phyloP scores from a whole-genome alignment of 176 grass and related monocot species.

The Cenchrus americanus region DNA sequence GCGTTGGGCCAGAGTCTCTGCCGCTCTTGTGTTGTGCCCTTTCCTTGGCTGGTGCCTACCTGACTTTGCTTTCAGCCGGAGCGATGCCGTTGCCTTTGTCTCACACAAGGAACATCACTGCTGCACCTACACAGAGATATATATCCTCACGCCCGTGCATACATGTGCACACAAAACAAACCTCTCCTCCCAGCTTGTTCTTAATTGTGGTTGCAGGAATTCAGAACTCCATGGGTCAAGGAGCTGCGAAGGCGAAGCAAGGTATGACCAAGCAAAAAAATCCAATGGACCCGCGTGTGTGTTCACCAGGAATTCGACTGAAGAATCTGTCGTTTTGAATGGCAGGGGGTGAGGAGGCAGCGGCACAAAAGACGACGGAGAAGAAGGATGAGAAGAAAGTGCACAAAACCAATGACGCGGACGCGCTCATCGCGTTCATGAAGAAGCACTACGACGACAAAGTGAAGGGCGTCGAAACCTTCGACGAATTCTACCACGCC shows the following conservation, averaged over 20 bases:
- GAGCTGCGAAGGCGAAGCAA: conserved; percentile 43
- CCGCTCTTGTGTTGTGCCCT: conserved; percentile 43
- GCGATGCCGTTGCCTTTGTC: conserved; percentile 52
- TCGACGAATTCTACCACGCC: conserved; percentile 67
- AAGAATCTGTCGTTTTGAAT: background rate
- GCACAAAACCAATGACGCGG: background rate
- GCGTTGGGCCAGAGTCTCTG: conserved; percentile 18
- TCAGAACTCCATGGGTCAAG: conserved; percentile 43
- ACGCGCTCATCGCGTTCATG: conserved; percentile 23
- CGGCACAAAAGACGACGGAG: background rate
- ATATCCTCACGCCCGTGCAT: conserved; percentile 12
- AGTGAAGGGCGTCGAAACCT: background rate
- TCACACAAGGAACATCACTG: conserved; percentile 44
- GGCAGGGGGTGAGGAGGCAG: conserved; percentile 13
- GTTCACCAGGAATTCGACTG: background rate
- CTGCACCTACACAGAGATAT: background rate
- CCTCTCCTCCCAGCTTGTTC: background rate
- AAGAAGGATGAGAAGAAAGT: background rate
- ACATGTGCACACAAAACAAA: conserved; percentile 23
- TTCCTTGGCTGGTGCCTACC: conserved; percentile 44
- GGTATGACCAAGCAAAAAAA: conserved; percentile 18
- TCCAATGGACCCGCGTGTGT: background rate
- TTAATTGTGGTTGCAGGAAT: background rate
- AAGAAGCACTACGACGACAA: background rate
- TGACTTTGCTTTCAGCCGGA: conserved; percentile 57